phyloP scores from a whole-genome alignment of 1,284 basidiomycete species.

The Tilletia caries region DNA sequence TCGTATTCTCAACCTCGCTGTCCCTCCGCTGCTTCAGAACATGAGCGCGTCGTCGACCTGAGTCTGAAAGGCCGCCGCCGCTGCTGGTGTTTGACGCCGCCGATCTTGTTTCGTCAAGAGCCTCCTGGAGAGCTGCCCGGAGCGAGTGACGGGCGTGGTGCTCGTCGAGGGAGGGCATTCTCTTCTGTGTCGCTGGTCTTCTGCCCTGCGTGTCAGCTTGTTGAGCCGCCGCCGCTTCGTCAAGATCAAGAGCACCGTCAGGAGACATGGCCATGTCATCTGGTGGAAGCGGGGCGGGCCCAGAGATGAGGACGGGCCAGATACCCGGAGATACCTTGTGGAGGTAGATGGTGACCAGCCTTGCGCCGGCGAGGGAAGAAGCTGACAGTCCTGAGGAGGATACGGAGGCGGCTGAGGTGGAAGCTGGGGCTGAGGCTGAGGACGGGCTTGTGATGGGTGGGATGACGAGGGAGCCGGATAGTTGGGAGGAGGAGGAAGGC shows the following conservation, averaged over 20 bases:
- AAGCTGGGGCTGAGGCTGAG: background rate
- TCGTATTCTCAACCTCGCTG: background rate
- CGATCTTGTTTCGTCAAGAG: background rate
- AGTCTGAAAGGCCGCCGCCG: no score
- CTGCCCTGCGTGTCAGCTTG: background rate
- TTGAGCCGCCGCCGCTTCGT: no score
- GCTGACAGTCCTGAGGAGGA: constrained; percentile 1
- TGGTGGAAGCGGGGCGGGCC: constrained; percentile 32
- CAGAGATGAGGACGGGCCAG: constrained; percentile 33
- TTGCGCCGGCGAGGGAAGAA: constrained; percentile 19
- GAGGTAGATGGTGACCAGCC: constrained; percentile 32
- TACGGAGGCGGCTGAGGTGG: background rate
- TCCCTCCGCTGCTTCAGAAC: background rate
- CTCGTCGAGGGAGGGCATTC: background rate
- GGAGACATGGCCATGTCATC: no score
- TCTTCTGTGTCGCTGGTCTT: background rate
- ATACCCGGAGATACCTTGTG: constrained; percentile 36
- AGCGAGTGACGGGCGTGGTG: constrained; percentile 3
- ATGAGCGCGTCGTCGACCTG: no score
- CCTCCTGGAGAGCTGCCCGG: background rate
- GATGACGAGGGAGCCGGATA: background rate
- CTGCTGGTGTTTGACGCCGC: background rate
- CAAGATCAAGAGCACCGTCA: no score
- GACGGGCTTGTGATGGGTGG: background rate
- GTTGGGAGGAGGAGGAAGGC: background rate